These are phyloP conservation scores for Tetrapisispora pingtungensis DNA, from an alignment of 805 yeast species.

Conservation along the genomic window DNA sequence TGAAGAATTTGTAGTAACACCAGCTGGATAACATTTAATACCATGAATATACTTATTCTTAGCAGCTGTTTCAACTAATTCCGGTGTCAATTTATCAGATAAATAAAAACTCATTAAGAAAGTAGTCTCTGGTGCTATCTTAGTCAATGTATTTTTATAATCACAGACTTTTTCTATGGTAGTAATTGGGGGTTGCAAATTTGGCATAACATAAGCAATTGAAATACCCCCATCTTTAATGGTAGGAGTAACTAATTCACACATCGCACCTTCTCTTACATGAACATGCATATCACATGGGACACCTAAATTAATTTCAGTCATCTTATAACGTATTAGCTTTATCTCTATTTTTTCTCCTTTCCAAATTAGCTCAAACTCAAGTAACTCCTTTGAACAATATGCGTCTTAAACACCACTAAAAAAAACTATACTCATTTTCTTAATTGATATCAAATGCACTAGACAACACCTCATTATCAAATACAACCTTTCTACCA, in stretches of 20 bases:
- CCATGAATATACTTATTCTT: conserved; percentile 61
- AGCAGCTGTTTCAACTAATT: conserved; percentile 72
- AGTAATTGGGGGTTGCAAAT: conserved; percentile 84
- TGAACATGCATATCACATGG: conserved; percentile 95
- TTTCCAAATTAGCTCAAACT: too few species aligned
- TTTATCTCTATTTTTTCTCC: neutral
- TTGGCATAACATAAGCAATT: conserved; percentile 93
- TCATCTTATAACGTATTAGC: neutral
- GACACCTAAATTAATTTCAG: conserved; percentile 40
- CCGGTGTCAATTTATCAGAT: conserved; percentile 73
- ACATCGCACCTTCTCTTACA: conserved; percentile 88
- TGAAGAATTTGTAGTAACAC: conserved; percentile 93
- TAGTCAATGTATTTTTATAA: conserved; percentile 56
- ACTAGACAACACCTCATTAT: too few species aligned
- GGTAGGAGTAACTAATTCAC: conserved; percentile 83
- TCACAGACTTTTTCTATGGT: conserved; percentile 59
- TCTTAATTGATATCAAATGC: too few species aligned
- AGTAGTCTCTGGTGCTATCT: conserved; percentile 69
- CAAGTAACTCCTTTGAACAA: too few species aligned
- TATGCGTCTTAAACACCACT: too few species aligned
- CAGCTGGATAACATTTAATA: conserved; percentile 96
- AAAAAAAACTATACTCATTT: too few species aligned
- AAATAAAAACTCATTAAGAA: conserved; percentile 88
- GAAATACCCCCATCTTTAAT: conserved; percentile 85
- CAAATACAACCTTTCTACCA: too few species aligned